Evolutionary conservation across 1,284 basidiomycete genomes (phyloP).

Genomic region (Moniliella sp.): DNA sequence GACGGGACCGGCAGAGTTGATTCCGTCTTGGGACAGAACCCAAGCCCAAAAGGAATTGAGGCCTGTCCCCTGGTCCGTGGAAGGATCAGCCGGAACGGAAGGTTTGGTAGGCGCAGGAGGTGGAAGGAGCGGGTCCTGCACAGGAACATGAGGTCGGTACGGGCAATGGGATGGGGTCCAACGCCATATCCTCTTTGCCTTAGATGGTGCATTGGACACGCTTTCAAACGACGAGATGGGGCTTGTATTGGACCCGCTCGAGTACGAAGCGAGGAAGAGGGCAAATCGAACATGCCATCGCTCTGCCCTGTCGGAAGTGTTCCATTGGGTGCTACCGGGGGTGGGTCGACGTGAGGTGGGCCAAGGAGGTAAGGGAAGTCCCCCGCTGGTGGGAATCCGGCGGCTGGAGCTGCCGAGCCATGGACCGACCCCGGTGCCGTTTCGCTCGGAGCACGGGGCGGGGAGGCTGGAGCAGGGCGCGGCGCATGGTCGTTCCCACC

Average conservation of each 20-base stretch:
- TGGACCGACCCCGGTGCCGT: neutral
- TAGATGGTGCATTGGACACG: too few relatives aligned
- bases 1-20: too few relatives aligned
- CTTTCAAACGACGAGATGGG: neutral
- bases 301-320: neutral
- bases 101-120: neutral
- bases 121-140: neutral
- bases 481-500: too few relatives aligned
- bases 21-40: neutral
- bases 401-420: neutral
- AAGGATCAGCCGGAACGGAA: neutral
- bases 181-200: neutral
- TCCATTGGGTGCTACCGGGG: neutral
- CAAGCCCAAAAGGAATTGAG: neutral
- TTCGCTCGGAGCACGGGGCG: neutral
- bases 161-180: neutral
- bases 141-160: too few relatives aligned
- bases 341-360: neutral
- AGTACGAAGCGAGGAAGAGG: too few relatives aligned
- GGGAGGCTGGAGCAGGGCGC: neutral
- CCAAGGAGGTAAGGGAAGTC: neutral
- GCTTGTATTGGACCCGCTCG: neutral
- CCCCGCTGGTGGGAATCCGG: neutral
- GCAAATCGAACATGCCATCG: neutral
- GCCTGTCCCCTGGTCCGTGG: neutral